Conservation (phyloP, 371 early-diverging fungal species). For the Mucor plumbeus region DNA sequence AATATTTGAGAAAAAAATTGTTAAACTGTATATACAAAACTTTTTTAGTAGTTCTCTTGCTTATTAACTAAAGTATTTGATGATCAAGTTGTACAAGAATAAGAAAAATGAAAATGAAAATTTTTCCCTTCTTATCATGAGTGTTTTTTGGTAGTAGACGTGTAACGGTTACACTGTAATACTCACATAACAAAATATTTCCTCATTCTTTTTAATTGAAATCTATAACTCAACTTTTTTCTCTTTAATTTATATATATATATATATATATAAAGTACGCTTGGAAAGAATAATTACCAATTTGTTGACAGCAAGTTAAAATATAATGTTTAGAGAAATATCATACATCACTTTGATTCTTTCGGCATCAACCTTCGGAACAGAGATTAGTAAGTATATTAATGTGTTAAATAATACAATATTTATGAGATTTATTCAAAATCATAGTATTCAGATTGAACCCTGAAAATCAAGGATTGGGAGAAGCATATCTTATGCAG, state of each 20-base stretch:
- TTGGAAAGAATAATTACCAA: neutral
- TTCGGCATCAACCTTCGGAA: neutral
- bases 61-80: no score
- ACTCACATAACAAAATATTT: neutral
- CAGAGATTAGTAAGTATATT: slow-evolving; percentile 4
- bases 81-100: neutral
- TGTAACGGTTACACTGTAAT: neutral
- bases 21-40: no score
- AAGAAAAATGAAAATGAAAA: no score
- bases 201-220: neutral
- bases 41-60: no score
- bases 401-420: neutral
- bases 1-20: no score
- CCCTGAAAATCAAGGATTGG: neutral
- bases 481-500: neutral
- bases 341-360: slow-evolving; percentile 5
- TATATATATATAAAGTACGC: no score
- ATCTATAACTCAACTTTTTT: neutral
- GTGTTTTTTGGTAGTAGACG: neutral
- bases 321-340: slow-evolving; percentile 6
- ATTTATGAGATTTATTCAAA: neutral
- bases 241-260: neutral
- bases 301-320: neutral
- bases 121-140: neutral
- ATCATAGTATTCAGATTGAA: slow-evolving; percentile 5